phyloP scores from a whole-genome alignment of 1,139 yeast genomes.

The Saccharomyces pastorianus region DNA sequence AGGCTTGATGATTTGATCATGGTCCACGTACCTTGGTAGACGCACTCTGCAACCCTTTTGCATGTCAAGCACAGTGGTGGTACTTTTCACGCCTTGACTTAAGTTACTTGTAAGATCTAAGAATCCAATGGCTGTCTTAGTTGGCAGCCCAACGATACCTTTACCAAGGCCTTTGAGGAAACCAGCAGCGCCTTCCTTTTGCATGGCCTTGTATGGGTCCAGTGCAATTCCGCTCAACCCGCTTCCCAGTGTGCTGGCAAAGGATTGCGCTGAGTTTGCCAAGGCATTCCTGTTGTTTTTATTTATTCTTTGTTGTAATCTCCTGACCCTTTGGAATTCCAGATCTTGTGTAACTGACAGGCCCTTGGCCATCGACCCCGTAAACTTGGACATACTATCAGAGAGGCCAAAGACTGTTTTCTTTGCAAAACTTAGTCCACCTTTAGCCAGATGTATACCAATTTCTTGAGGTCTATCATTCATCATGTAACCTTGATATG shows the following conservation, averaged over 20 bases:
- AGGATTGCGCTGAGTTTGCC: conserved; percentile 80
- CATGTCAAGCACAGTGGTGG: conserved; percentile 84
- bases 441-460: conserved; percentile 92
- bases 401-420: conserved; percentile 93
- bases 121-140: conserved; percentile 92
- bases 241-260: conserved; percentile 77
- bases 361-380: conserved; percentile 94
- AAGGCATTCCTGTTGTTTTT: conserved; percentile 85
- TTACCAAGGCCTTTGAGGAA: conserved; percentile 90
- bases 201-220: conserved; percentile 87
- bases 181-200: conserved; percentile 77
- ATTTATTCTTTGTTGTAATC: conserved; percentile 68
- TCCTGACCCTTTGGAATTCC: conserved; percentile 73
- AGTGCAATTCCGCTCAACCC: conserved; percentile 87
- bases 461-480: conserved; percentile 93
- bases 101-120: conserved; percentile 89
- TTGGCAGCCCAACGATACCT: conserved; percentile 91
- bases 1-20: conserved; percentile 58
- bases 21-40: conserved; percentile 69
- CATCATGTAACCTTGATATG: conserved; percentile 89
- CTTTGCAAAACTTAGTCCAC: conserved; percentile 87
- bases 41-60: conserved; percentile 75
- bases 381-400: conserved; percentile 84
- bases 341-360: conserved; percentile 82
- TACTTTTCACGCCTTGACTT: conserved; percentile 87